Evolutionary conservation across 352 stramenopile genomes (phyloP).

Genomic region (Globisporangium megalacanthum): DNA sequence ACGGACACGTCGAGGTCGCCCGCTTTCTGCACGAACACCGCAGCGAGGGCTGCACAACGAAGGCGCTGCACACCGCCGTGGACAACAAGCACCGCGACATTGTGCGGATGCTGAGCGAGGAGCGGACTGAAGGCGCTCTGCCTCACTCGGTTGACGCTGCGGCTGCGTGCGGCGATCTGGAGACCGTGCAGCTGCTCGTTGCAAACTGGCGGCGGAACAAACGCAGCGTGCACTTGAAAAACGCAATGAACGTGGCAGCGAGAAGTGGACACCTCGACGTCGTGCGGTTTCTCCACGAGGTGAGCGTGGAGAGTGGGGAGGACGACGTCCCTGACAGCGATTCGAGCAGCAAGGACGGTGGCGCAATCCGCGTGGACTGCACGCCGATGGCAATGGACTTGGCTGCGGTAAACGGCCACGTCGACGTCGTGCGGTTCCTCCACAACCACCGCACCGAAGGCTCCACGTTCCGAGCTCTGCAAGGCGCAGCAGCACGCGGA

Average conservation of each 20-base stretch:
- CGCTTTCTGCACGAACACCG: conserved; percentile 1
- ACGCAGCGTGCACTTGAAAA: not conserved
- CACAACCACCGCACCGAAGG: not conserved
- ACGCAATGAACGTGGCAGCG: not conserved
- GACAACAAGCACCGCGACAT: not conserved
- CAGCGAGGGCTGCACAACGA: not conserved
- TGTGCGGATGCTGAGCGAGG: not conserved
- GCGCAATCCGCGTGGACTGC: not conserved
- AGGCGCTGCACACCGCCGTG: not conserved
- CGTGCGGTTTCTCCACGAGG: not conserved
- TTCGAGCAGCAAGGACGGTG: not conserved
- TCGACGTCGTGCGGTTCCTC: not conserved
- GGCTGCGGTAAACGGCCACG: not conserved
- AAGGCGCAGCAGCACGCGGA: no score
- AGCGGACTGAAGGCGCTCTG: not conserved
- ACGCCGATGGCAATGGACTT: not conserved
- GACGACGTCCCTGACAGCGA: no score
- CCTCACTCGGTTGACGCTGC: not conserved
- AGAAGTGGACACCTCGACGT: not conserved
- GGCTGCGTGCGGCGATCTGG: not conserved
- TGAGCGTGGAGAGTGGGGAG: not conserved
- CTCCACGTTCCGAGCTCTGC: not conserved
- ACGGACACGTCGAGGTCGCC: conserved; percentile 3
- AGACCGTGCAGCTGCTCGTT: not conserved
- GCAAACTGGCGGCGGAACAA: not conserved